These are phyloP conservation scores for Malassezia japonica DNA, from an alignment of 1,284 basidiomycete genomes.

Conservation along the genomic window DNA sequence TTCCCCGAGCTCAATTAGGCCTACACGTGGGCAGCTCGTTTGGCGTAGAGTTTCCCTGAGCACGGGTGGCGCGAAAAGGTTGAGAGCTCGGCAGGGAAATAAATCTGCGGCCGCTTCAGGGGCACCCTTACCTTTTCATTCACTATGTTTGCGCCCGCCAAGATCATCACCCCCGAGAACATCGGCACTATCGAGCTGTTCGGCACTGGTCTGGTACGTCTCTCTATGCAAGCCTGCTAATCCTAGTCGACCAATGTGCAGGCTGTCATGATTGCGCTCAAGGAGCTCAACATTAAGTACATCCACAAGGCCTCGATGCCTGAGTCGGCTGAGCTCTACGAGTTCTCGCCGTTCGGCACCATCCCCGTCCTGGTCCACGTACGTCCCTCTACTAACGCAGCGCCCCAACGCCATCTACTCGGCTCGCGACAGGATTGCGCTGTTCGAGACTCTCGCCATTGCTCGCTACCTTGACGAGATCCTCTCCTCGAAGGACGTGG, in stretches of 20 bases:
- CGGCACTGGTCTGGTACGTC: constrained; percentile 5
- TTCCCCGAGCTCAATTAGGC: too few relatives aligned
- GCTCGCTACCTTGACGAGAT: constrained; percentile 14
- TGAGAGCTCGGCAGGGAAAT: too few relatives aligned
- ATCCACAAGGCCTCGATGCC: constrained; percentile 12
- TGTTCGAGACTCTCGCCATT: constrained; percentile 13
- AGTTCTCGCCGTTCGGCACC: constrained; percentile 11
- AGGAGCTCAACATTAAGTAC: constrained; percentile 10
- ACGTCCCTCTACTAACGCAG: background rate
- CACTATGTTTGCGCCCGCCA: constrained; percentile 1
- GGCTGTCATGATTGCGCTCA: constrained; percentile 10
- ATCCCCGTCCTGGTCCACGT: constrained; percentile 15
- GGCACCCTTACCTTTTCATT: too few relatives aligned
- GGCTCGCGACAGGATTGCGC: constrained; percentile 1
- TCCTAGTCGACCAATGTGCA: constrained; percentile 10
- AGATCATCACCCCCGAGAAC: constrained; percentile 7
- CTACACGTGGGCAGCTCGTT: too few relatives aligned
- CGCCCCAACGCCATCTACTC: constrained; percentile 15
- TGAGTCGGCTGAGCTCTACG: constrained; percentile 2
- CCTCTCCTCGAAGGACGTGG: background rate
- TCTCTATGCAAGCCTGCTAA: background rate
- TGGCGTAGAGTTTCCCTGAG: too few relatives aligned
- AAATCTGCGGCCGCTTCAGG: too few relatives aligned
- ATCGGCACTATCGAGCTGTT: constrained; percentile 15
- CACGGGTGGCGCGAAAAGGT: too few relatives aligned